These are phyloP conservation scores for Mallotus nudiflorus DNA, from an alignment of 345 rosid genomes.

Conservation along the genomic window DNA sequence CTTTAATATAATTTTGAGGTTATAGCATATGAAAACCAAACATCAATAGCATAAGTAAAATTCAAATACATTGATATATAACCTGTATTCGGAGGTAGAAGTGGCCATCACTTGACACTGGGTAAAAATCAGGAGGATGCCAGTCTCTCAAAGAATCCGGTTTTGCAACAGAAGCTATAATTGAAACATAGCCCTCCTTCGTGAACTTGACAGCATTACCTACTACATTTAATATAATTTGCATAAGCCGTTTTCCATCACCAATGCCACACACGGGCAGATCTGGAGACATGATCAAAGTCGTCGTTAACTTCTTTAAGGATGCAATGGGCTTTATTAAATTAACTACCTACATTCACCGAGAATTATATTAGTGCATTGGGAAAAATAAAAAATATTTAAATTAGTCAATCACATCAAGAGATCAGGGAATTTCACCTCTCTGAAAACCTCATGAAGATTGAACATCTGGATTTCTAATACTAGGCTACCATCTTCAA, in stretches of 20 bases:
- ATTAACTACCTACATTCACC: slow-evolving; percentile 54
- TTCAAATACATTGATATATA: slow-evolving; percentile 17
- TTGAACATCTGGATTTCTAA: slow-evolving; percentile 60
- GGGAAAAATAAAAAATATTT: slow-evolving; percentile 3
- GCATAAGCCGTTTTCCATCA: slow-evolving; percentile 87
- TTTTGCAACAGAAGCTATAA: slow-evolving; percentile 70
- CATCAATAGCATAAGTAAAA: background rate
- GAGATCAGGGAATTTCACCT: slow-evolving; percentile 47
- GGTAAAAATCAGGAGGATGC: slow-evolving; percentile 64
- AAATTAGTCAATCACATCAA: background rate
- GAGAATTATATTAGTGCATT: background rate
- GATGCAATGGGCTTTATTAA: slow-evolving; percentile 82
- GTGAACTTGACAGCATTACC: slow-evolving; percentile 98
- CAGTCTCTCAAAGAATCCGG: slow-evolving; percentile 73
- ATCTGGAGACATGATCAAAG: slow-evolving; percentile 66
- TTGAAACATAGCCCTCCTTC: slow-evolving; percentile 73
- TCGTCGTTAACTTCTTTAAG: slow-evolving; percentile 66
- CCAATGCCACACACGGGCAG: slow-evolving; percentile 74
- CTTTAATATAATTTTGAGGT: slow-evolving; percentile 1
- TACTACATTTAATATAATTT: slow-evolving; percentile 68
- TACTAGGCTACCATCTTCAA: slow-evolving; percentile 90
- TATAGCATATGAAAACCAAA: background rate
- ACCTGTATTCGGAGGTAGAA: slow-evolving; percentile 88
- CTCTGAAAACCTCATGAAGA: slow-evolving; percentile 65
- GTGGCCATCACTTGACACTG: slow-evolving; percentile 55